Conservation (phyloP, 1,284 basidiomycete species). For the Sparassis latifolia region DNA sequence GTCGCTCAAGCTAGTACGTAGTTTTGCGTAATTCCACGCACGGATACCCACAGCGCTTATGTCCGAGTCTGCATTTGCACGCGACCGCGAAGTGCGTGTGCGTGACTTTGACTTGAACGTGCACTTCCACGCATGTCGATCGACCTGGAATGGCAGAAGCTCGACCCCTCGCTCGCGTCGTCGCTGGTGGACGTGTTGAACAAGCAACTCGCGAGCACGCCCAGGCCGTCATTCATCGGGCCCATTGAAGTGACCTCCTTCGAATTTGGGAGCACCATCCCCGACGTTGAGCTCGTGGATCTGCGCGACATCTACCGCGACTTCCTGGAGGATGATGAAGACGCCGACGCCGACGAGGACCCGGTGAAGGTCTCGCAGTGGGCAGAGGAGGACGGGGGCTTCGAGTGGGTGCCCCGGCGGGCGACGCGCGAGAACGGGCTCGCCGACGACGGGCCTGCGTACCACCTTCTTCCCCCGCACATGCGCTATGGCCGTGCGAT, state of each 20-base stretch:
- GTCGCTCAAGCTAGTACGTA: no score
- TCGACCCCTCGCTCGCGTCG: constrained; percentile 66
- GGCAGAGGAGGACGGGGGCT: constrained; percentile 43
- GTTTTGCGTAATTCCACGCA: no score
- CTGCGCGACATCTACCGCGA: constrained; percentile 91
- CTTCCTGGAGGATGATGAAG: constrained; percentile 81
- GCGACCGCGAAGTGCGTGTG: no score
- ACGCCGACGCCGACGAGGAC: constrained; percentile 36
- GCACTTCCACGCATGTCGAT: constrained; percentile 51
- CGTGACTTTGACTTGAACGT: no score
- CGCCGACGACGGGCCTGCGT: constrained; percentile 51
- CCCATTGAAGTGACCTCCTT: constrained; percentile 82
- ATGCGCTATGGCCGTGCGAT: constrained; percentile 53
- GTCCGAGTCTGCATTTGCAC: no score
- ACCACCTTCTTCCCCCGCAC: constrained; percentile 65
- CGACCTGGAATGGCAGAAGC: constrained; percentile 72
- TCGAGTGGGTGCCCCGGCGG: constrained; percentile 72
- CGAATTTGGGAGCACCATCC: constrained; percentile 80
- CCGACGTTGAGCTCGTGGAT: constrained; percentile 88
- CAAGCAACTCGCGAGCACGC: constrained; percentile 61
- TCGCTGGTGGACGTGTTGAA: constrained; percentile 79
- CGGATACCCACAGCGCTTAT: no score
- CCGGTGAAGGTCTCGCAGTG: constrained; percentile 51
- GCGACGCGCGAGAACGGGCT: constrained; percentile 41
- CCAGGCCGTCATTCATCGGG: constrained; percentile 89